Base-by-base conservation (phyloP, 2,329 filamentous ascomycete species). In the Fusarium clavum region DNA sequence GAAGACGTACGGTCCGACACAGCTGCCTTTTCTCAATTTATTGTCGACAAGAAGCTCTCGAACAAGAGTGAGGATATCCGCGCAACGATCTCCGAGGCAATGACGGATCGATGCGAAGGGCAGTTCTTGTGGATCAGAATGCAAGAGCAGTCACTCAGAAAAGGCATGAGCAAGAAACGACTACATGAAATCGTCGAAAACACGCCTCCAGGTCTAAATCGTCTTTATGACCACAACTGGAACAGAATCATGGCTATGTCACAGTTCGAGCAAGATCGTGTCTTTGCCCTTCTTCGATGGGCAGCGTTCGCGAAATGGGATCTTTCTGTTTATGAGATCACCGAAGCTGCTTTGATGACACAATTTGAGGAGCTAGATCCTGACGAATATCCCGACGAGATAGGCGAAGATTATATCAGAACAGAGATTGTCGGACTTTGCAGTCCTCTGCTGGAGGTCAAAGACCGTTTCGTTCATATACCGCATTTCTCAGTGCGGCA, bases 121-220 rank as follows among this genome's bases (percentile, higher is more conserved):
- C 79, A 80, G 41, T 81, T 82, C 34, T 45, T 81, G 0, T 80
- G 73, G 70, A 64, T 81, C 2, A 77, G 74, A 16, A 32, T 81
- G 61, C 73, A 79, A 13, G 74, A 75, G 10, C 32, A 70, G 2
- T 62, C 72, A 6, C 46, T 81, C 1, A 58, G 67, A 0, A 68
- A 54, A 8, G 64, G 75, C 1, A 77, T 76, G 63, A 78, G 72
- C 22, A 66, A 70, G 38, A 76, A 74, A 16, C 72, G 78, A 27
- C 66, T 81, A 0, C 56, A 77, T n/a, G 47, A 67, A 8, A 61
- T 66, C 0, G 74, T 82, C 10, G 48, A 77, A 0, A 60, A 75
- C 0, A 75, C 73, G 0, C 78, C 79, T 0, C 47, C 65, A 1
- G 76, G 73, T 2, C 75, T 81, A 1, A 62, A 73, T 5, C 25